Evolutionary conservation across 179 eudicot species (phyloP).

Genomic region (Gypsophila paniculata): DNA sequence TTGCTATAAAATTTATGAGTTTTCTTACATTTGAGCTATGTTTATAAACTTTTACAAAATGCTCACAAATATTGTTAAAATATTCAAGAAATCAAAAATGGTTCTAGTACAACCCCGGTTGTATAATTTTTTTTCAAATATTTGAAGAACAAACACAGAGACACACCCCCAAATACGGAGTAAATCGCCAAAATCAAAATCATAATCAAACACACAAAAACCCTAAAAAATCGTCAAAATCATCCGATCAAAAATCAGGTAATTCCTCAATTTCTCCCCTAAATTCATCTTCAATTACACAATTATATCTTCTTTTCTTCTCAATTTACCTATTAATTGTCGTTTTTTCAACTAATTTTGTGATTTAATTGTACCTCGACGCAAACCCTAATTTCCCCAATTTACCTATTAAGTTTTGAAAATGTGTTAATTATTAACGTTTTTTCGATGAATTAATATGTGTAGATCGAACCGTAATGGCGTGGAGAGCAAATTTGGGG

Average conservation of each 20-base stretch:
- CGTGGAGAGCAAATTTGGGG: constrained; percentile 66
- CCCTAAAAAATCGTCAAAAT: background rate
- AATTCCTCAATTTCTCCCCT: background rate
- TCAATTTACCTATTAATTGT: background rate
- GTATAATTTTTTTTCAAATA: too few relatives aligned
- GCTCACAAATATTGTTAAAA: too few relatives aligned
- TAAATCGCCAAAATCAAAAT: too few relatives aligned
- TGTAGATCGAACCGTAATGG: constrained; percentile 40
- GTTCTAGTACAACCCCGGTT: too few relatives aligned
- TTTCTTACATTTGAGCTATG: too few relatives aligned
- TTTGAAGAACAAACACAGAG: too few relatives aligned
- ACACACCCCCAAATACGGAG: too few relatives aligned
- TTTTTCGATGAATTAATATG: background rate
- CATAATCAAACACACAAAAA: too few relatives aligned
- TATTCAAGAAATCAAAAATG: too few relatives aligned
- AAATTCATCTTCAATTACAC: background rate
- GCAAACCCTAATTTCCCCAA: background rate
- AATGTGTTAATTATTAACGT: background rate
- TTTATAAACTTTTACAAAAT: too few relatives aligned
- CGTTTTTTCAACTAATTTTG: background rate
- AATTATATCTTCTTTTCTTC: too few relatives aligned
- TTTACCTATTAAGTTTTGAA: background rate
- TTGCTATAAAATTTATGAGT: too few relatives aligned
- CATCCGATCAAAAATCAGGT: background rate
- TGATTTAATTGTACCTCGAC: background rate